Evolutionary conservation across 805 yeast species (phyloP).

Genomic region (Yarrowia phangngaensis): DNA sequence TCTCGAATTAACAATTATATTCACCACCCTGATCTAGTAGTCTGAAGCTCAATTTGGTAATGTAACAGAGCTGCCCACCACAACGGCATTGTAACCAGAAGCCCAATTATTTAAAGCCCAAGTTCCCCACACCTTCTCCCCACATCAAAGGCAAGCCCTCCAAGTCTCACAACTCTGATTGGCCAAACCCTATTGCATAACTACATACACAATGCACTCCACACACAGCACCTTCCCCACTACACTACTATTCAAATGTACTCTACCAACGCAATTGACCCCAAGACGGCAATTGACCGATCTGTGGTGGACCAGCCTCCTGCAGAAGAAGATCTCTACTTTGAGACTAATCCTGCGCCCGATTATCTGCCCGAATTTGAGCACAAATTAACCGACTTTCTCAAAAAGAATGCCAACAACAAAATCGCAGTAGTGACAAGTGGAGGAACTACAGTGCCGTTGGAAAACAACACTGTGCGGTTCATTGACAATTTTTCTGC

Average conservation of each 20-base stretch:
- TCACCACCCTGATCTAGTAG: too few relatives aligned
- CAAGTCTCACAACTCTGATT: too few relatives aligned
- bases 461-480: constrained; percentile 93
- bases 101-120: too few relatives aligned
- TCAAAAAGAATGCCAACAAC: constrained; percentile 44
- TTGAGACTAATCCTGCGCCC: constrained; percentile 69
- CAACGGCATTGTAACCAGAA: too few relatives aligned
- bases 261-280: constrained; percentile 44
- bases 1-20: too few relatives aligned
- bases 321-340: constrained; percentile 74
- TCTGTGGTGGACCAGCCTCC: constrained; percentile 70
- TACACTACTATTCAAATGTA: background rate
- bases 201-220: background rate
- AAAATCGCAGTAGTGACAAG: constrained; percentile 80
- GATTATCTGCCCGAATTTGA: constrained; percentile 62
- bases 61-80: too few relatives aligned
- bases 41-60: too few relatives aligned
- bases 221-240: background rate
- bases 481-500: constrained; percentile 96
- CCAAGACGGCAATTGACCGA: constrained; percentile 70
- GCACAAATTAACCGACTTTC: constrained; percentile 55
- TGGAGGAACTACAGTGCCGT: constrained; percentile 97
- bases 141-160: too few relatives aligned
- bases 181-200: background rate
- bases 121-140: too few relatives aligned